Percentiles rank a stretch among this genome's conserved stretches.
Conservation (phyloP, 352 stramenopile species). For the Globisporangium solare region DNA sequence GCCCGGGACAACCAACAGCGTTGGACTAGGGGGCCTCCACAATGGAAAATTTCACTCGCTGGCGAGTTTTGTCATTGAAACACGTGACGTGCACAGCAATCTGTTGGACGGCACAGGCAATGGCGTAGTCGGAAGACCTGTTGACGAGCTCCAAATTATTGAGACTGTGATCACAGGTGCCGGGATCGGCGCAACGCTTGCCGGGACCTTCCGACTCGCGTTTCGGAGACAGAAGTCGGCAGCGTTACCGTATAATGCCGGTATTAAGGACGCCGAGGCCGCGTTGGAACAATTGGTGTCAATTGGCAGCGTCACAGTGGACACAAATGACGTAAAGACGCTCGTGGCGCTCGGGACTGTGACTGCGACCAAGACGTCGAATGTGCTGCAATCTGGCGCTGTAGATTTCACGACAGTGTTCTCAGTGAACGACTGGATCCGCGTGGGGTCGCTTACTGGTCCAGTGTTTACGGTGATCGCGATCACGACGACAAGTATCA, state of each 20-base stretch:
- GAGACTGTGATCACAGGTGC: conserved; percentile 58
- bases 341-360: conserved; percentile 52
- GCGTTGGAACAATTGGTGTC: conserved; percentile 79
- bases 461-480: conserved; percentile 83
- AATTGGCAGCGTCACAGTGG: conserved; percentile 82
- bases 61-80: conserved; percentile 90
- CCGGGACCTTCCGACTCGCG: conserved; percentile 72
- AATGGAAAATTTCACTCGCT: conserved; percentile 58
- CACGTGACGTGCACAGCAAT: conserved; percentile 89
- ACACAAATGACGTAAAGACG: conserved; percentile 85
- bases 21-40: conserved; percentile 57
- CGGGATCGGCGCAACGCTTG: conserved; percentile 30
- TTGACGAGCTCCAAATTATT: conserved; percentile 90
- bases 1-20: conserved; percentile 50
- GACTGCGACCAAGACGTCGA: conserved; percentile 73
- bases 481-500: conserved; percentile 66
- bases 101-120: conserved; percentile 80
- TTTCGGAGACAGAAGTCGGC: conserved; percentile 61
- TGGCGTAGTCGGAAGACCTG: conserved; percentile 40
- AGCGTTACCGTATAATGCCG: conserved; percentile 57
- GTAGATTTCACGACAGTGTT: conserved; percentile 65
- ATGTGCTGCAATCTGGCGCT: conserved; percentile 46
- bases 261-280: conserved; percentile 69
- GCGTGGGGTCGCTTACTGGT: conserved; percentile 70
- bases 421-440: conserved; percentile 89